These are phyloP conservation scores for Meyerozyma elateridarum DNA, from an alignment of 1,139 yeast genomes.

Conservation along the genomic window DNA sequence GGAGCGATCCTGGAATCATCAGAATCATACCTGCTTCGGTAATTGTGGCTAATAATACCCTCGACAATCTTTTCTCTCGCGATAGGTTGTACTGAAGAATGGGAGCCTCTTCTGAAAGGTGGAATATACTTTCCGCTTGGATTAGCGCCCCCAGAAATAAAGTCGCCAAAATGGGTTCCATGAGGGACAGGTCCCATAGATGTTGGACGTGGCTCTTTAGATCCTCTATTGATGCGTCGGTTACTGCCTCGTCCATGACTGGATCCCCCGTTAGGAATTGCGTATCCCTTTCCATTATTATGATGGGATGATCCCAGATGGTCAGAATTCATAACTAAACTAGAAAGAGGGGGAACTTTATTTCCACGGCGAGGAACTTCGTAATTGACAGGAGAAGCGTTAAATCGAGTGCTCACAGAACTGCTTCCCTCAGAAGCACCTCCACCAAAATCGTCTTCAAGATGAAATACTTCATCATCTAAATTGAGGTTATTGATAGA, in stretches of 20 bases:
- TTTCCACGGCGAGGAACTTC: not conserved
- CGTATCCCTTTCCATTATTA: slow-evolving; percentile 4
- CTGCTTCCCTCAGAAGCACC: slow-evolving; percentile 2
- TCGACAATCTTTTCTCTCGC: slow-evolving; percentile 12
- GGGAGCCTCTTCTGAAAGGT: slow-evolving; percentile 58
- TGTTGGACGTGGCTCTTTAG: not conserved
- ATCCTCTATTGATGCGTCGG: not conserved
- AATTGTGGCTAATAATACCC: slow-evolving; percentile 21
- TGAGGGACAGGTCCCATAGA: slow-evolving; percentile 2
- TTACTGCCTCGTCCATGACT: slow-evolving; percentile 7
- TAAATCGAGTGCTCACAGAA: slow-evolving; percentile 2
- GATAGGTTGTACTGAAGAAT: slow-evolving; percentile 12
- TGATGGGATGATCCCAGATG: not conserved
- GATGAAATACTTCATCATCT: slow-evolving; percentile 40
- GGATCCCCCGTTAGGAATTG: slow-evolving; percentile 1
- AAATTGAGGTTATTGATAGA: slow-evolving; percentile 34
- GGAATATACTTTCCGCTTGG: slow-evolving; percentile 61
- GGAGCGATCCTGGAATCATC: slow-evolving; percentile 23
- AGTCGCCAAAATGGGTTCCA: not conserved
- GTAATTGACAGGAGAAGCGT: not conserved
- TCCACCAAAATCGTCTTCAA: slow-evolving; percentile 39
- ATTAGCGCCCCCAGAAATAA: not conserved
- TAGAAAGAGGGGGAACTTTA: slow-evolving; percentile 2
- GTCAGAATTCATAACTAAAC: not conserved
- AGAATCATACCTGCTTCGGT: slow-evolving; percentile 22